phyloP scores from a whole-genome alignment of 495 filamentous ascomycete species.

The Podospora didyma region DNA sequence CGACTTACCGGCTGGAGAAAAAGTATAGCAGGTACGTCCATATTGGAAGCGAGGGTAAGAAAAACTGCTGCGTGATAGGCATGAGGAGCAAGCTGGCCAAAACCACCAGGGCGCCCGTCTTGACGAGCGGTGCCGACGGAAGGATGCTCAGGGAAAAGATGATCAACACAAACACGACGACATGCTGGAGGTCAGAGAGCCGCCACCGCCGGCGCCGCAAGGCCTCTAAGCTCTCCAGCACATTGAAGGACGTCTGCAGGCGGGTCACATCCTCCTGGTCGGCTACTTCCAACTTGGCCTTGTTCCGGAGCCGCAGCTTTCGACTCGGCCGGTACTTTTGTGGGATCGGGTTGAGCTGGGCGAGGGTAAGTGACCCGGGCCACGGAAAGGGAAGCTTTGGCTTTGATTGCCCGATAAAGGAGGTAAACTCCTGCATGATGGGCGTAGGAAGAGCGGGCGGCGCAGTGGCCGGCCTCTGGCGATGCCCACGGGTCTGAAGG shows the following conservation, averaged over 20 bases:
- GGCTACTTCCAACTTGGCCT: slow-evolving; percentile 62
- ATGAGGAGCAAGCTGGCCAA: slow-evolving; percentile 68
- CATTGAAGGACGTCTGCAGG: slow-evolving; percentile 78
- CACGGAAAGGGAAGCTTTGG: slow-evolving; percentile 27
- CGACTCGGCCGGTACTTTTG: slow-evolving; percentile 69
- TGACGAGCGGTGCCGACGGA: slow-evolving; percentile 67
- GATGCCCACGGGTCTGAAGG: not conserved
- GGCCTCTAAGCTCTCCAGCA: slow-evolving; percentile 64
- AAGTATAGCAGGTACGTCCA: slow-evolving; percentile 83
- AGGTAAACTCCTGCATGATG: slow-evolving; percentile 25
- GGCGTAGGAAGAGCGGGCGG: not conserved
- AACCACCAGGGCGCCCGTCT: slow-evolving; percentile 63
- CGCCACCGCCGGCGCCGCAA: slow-evolving; percentile 78
- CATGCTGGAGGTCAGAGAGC: slow-evolving; percentile 80
- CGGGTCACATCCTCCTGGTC: slow-evolving; percentile 54
- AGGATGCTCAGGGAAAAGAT: slow-evolving; percentile 81
- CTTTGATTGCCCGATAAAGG: slow-evolving; percentile 22
- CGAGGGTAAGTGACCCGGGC: slow-evolving; percentile 23
- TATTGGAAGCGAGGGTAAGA: slow-evolving; percentile 81
- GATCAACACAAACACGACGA: slow-evolving; percentile 64
- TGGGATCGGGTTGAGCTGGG: slow-evolving; percentile 52
- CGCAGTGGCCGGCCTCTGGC: not conserved
- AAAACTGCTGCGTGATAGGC: slow-evolving; percentile 88
- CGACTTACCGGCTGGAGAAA: slow-evolving; percentile 80
- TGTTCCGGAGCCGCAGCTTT: slow-evolving; percentile 66